phyloP scores from a whole-genome alignment of 2,329 filamentous ascomycete genomes.

The Colletotrichum sp. region DNA sequence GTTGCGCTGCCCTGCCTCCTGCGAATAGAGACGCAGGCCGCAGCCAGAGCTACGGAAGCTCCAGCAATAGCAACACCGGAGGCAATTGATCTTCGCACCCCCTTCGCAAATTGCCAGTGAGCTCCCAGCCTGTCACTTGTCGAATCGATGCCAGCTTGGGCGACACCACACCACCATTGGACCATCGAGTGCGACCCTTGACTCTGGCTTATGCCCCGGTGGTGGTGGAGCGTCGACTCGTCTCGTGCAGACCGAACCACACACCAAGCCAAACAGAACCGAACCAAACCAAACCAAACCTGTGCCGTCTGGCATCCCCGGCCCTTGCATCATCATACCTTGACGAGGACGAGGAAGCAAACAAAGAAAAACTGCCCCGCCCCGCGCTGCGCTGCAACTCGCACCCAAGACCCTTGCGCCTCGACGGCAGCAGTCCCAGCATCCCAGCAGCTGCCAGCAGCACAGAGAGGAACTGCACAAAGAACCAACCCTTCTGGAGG shows the following conservation, averaged over 20 bases:
- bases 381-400: background rate
- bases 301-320: background rate
- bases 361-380: background rate
- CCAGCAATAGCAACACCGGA: background rate
- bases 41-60: background rate
- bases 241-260: background rate
- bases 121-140: background rate
- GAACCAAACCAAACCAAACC: background rate
- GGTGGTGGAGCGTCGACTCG: background rate
- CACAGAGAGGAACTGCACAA: background rate
- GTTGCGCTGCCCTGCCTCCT: background rate
- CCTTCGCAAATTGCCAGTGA: background rate
- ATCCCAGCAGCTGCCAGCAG: background rate
- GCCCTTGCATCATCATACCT: slow-evolving; percentile 2
- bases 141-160: background rate
- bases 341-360: background rate
- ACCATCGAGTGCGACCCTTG: background rate
- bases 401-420: background rate
- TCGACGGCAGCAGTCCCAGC: background rate
- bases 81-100: background rate
- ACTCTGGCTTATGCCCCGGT: background rate
- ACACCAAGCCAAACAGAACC: background rate
- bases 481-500: too few relatives aligned
- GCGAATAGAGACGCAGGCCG: background rate
- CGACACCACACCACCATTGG: slow-evolving; percentile 10